Conservation (phyloP, 495 filamentous ascomycete species). For the Penicillium cataractarum region DNA sequence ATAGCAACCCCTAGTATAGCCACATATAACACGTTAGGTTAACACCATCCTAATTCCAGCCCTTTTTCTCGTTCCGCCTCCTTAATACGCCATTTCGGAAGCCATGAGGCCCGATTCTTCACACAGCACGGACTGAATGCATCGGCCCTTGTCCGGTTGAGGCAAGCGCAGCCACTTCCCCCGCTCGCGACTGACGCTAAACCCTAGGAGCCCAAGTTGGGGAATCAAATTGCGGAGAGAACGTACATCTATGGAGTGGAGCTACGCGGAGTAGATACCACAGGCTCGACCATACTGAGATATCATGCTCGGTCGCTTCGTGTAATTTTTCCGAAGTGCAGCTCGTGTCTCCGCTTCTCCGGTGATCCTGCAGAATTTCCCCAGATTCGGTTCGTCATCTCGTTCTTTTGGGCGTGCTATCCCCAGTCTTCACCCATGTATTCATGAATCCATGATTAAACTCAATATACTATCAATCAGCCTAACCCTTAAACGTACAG, state of each 20-base stretch:
- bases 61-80: background rate
- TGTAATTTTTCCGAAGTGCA: constrained; percentile 4
- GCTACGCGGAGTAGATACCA: background rate
- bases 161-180: constrained; percentile 4
- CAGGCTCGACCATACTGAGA: background rate
- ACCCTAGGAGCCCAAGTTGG: background rate
- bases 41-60: background rate
- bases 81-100: background rate
- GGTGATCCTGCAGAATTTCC: background rate
- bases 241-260: background rate
- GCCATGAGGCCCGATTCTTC: background rate
- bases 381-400: constrained; percentile 1
- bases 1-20: background rate
- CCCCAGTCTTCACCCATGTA: background rate
- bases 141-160: background rate
- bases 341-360: background rate
- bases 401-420: background rate
- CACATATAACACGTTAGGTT: background rate
- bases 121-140: background rate
- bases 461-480: background rate
- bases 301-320: background rate
- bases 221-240: background rate
- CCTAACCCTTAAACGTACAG: background rate
- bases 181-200: background rate
- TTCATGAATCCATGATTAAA: background rate